These are phyloP conservation scores for Pythium utonaiense DNA, from an alignment of 352 stramenopile species.

Conservation along the genomic window DNA sequence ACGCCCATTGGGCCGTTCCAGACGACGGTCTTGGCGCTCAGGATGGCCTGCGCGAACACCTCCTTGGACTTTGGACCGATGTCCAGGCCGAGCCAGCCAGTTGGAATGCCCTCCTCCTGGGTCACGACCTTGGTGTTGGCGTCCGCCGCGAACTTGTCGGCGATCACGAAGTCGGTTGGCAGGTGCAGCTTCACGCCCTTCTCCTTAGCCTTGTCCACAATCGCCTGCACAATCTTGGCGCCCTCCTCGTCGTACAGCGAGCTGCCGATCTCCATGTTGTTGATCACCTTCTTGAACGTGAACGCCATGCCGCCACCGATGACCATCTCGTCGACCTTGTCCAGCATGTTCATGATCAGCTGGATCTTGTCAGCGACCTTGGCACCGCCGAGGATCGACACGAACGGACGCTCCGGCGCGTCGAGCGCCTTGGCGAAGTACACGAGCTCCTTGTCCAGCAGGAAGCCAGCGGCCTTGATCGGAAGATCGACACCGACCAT, in stretches of 20 bases:
- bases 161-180: conserved; percentile 97
- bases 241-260: conserved; percentile 91
- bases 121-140: conserved; percentile 90
- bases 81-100: conserved; percentile 98
- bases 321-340: conserved; percentile 99
- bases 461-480: conserved; percentile 91
- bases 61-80: conserved; percentile 93
- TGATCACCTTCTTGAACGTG: conserved; percentile 99
- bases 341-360: conserved; percentile 99
- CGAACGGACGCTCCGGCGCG: conserved; percentile 93
- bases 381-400: conserved; percentile 98
- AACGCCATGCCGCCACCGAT: conserved; percentile 99
- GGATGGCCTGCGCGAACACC: conserved; percentile 75
- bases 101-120: conserved; percentile 91
- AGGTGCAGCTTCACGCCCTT: conserved; percentile 98
- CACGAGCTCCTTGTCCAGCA: conserved; percentile 99
- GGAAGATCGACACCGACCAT: conserved; percentile 95
- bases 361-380: conserved; percentile 99
- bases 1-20: conserved; percentile 99
- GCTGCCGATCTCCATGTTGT: conserved; percentile 94
- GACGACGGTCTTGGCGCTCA: conserved; percentile 93
- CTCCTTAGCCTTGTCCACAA: conserved; percentile 97
- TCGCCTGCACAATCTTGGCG: conserved; percentile 81
- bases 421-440: conserved; percentile 99
- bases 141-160: conserved; percentile 96